Evolutionary conservation across 495 filamentous ascomycete species (phyloP), one percentile per base, ranked within the genome.

Genomic region (Podospora bellae-mahoneyi): DNA sequence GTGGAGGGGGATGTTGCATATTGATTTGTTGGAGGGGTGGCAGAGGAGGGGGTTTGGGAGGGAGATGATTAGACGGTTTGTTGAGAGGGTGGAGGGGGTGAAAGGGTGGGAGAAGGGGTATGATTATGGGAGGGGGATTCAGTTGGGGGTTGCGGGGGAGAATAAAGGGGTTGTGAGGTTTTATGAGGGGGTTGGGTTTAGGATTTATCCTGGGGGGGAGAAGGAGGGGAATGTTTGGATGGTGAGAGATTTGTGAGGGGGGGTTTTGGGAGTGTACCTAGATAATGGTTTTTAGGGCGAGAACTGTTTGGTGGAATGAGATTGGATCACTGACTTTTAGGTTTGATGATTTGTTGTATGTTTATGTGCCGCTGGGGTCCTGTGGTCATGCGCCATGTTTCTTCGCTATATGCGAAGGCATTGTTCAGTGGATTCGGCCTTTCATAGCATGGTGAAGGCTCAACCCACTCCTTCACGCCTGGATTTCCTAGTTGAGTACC

Each of bases 101-200:
- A 75, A 74, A 54, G 32, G 55, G 30, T n/a, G 30, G 34, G 65
- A 44, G 56, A 64, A n/a, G 59, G n/a, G 55, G 55, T 58, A 58
- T 58, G 69, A 76, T 26, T 66, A 62, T 56, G 79, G 78, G 10
- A 75, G 63, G 65, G 80, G 80, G 20, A 69, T 79, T 3, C 73
- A 79, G 58, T 60, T 81, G 48, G 81, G 79, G 0, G 72, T 80
- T 0, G 71, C 74, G 6, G 77, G 71, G 48, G 81, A 83, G 72
- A 82, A 82, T 67, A 70, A 62, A 0, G 78, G 80, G 74, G 81
- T 81, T 9, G 78, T 83, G 39, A 55, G 63, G 65, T 82, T 82
- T 64, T 82, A 83, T 68, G 77, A 82, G 68, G 71, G 64, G 70
- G 61, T 77, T n/a, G 80, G 79, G 53, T 82, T 80, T 56, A 71